phyloP scores from a whole-genome alignment of 805 yeast species.

The Cyberlindnera subsufficiens region DNA sequence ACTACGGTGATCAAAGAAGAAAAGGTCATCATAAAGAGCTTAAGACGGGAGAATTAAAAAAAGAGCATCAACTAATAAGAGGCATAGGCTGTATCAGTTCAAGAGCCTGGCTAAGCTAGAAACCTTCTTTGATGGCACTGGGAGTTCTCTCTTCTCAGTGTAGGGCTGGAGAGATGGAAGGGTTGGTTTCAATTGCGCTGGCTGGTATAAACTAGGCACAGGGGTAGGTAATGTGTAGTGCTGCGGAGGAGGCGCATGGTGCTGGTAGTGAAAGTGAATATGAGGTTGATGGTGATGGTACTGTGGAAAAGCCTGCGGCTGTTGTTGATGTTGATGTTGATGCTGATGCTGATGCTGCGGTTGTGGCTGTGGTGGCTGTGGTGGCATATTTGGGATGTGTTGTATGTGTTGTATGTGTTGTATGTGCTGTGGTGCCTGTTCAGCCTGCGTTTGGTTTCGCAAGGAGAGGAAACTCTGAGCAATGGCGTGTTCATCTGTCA shows the following conservation, averaged over 20 bases:
- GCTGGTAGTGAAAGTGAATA: constrained; percentile 12
- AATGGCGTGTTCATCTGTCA: constrained; percentile 21
- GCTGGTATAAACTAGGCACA: not conserved
- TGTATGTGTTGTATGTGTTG: constrained; percentile 1
- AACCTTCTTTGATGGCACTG: too few species aligned
- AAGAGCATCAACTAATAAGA: too few species aligned
- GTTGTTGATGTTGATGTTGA: constrained; percentile 3
- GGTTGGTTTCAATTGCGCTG: not conserved
- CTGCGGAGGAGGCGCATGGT: not conserved
- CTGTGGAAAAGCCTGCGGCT: constrained; percentile 9
- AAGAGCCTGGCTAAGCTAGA: too few species aligned
- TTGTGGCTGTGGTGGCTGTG: constrained; percentile 7
- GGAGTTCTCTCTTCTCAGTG: not conserved
- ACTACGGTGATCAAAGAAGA: too few species aligned
- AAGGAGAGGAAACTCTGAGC: constrained; percentile 22
- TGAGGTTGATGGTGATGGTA: constrained; percentile 8
- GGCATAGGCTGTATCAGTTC: too few species aligned
- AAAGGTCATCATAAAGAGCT: too few species aligned
- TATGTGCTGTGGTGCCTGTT: constrained; percentile 2
- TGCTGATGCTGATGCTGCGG: constrained; percentile 9
- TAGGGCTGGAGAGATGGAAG: not conserved
- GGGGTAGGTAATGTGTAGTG: not conserved
- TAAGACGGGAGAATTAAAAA: too few species aligned
- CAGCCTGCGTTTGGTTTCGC: constrained; percentile 20
- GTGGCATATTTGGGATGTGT: not conserved